Base-by-base conservation (phyloP, 1,284 basidiomycete genomes). In the Butyriboletus appendiculatus region DNA sequence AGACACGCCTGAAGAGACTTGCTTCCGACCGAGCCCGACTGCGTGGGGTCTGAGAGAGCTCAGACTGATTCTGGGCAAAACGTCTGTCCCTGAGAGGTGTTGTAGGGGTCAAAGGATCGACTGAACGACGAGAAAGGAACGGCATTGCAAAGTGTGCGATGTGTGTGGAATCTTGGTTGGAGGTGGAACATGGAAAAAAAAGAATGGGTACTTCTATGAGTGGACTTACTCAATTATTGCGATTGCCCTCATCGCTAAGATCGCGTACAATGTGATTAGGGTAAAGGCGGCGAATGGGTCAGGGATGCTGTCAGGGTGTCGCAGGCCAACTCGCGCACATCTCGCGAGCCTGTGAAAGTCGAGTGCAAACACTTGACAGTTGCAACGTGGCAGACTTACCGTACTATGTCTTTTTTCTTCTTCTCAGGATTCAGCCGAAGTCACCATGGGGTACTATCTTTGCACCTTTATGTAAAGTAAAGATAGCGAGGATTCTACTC, bases 51-150 rank as follows among this genome's bases (percentile, higher is more conserved):
- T 55, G 55, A 16, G 57, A 22, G 28, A 45, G 48, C 48, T 39
- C 48, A 22, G 42, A 52, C 33, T 32, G 42, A 20, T 45, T 55
- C 24, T 44, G 48, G 9, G 53, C 20, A 11, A 35, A 46, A 32
- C 24, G 22, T 45, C 24, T 56, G 18, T 65, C 55, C 38, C 37
- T 59, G 46, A 44, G 38, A 2, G 35, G 24, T 3, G 52, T 8
- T 14, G 39, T 16, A 24, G 44, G 22, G 14, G 42, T 47, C 26
- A 59, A 28, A 40, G 69, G 68, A 43, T 71, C 66, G 41, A 62
- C 56, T 37, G 60, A 55, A 41, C 66, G 66, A 45, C 69, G 65
- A 32, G 63, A 57, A 58, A 72, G 65, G 58, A 72, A 70, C 15
- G 48, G 57, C 66, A 69, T 71, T 48, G 48, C 33, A 34, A 44